phyloP scores from a whole-genome alignment of 139 green algal species.

The Pseudopediastrum boryanum region DNA sequence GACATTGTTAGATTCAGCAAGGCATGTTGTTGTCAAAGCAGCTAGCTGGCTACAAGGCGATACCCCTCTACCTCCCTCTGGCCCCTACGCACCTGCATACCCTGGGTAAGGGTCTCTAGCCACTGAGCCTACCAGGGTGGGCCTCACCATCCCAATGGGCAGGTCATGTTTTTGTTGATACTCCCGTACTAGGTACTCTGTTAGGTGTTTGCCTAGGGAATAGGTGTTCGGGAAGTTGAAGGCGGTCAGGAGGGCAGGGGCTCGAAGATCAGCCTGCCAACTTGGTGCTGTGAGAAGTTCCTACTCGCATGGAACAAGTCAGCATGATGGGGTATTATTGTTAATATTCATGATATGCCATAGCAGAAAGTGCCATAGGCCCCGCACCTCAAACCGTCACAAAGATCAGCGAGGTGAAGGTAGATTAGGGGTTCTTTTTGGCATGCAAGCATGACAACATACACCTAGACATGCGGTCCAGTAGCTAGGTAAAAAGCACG shows the following conservation, averaged over 20 bases:
- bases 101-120: constrained; percentile 57
- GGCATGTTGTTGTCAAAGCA: too few species aligned
- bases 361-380: background rate
- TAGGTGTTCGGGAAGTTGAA: constrained; percentile 66
- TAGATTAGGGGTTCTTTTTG: too few species aligned
- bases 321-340: too few species aligned
- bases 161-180: constrained; percentile 17
- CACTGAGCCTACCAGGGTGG: constrained; percentile 51
- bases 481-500: too few species aligned
- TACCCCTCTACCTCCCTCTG: too few species aligned
- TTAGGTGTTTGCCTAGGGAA: constrained; percentile 55
- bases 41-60: too few species aligned
- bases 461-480: too few species aligned
- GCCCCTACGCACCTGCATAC: too few species aligned
- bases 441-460: too few species aligned
- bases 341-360: background rate
- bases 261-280: constrained; percentile 28
- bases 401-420: too few species aligned
- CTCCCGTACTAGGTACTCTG: constrained; percentile 63
- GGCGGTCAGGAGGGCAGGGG: constrained; percentile 22
- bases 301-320: background rate
- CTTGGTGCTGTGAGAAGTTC: constrained; percentile 40
- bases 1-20: too few species aligned
- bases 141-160: constrained; percentile 53
- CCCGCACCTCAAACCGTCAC: too few species aligned